These are phyloP conservation scores for Afroboletus lepidellus DNA, from an alignment of 1,284 basidiomycete genomes.

Conservation along the genomic window DNA sequence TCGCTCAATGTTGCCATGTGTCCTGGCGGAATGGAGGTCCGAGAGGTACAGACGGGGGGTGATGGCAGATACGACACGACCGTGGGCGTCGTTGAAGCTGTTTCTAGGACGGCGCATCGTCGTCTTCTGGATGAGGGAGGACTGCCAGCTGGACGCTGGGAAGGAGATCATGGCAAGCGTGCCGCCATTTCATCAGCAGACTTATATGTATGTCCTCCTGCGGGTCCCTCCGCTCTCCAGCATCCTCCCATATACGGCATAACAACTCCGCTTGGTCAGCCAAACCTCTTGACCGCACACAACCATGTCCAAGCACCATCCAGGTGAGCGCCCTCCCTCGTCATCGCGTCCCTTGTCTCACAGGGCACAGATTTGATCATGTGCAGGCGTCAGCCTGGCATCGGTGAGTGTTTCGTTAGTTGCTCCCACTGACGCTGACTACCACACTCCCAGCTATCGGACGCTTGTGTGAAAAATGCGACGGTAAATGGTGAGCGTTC, in stretches of 20 bases:
- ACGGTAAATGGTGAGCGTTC: slow-evolving; percentile 89
- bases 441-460: slow-evolving; percentile 80
- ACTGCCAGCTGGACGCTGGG: slow-evolving; percentile 30
- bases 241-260: slow-evolving; percentile 10
- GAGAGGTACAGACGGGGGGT: slow-evolving; percentile 65
- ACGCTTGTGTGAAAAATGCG: slow-evolving; percentile 97
- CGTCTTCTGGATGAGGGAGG: slow-evolving; percentile 24
- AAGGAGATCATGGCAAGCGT: slow-evolving; percentile 32
- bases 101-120: slow-evolving; percentile 12
- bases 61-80: slow-evolving; percentile 48
- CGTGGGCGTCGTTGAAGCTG: slow-evolving; percentile 15
- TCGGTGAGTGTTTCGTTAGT: slow-evolving; percentile 58
- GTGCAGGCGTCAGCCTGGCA: slow-evolving; percentile 95
- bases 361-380: slow-evolving; percentile 80
- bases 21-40: slow-evolving; percentile 53
- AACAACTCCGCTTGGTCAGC: slow-evolving; percentile 12
- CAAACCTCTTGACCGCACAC: slow-evolving; percentile 16
- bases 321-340: slow-evolving; percentile 52
- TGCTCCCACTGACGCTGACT: slow-evolving; percentile 4
- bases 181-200: slow-evolving; percentile 6
- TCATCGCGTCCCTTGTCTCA: neutral
- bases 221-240: no score
- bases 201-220: no score
- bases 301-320: slow-evolving; percentile 85
- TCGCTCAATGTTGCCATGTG: slow-evolving; percentile 43